Evolutionary conservation across 139 green algal genomes (phyloP).

Genomic region (Micractinium sp.): DNA sequence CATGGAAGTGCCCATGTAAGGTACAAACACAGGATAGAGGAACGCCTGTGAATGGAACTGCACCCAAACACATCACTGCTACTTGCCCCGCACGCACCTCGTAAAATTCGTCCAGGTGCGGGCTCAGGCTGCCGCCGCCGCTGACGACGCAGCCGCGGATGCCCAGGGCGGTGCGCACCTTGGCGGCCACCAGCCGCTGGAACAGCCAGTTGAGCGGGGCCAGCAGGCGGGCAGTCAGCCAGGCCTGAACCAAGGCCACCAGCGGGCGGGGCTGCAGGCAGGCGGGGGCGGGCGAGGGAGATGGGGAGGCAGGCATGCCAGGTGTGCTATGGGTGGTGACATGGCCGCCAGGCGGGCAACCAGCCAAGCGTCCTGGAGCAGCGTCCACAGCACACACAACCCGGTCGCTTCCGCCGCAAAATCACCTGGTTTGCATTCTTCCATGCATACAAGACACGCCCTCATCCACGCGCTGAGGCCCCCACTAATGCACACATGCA

Average conservation of each 20-base stretch:
- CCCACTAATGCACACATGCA: no score
- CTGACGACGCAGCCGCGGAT: constrained; percentile 73
- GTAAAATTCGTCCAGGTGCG: constrained; percentile 93
- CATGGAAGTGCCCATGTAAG: no score
- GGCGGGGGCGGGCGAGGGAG: background rate
- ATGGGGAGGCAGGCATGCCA: background rate
- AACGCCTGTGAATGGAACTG: no score
- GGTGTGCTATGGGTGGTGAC: no score
- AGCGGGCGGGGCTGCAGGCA: constrained; percentile 22
- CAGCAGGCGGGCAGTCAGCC: constrained; percentile 63
- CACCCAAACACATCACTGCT: no score
- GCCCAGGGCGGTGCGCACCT: constrained; percentile 67
- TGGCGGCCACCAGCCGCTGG: constrained; percentile 63
- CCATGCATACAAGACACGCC: no score
- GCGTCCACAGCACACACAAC: no score
- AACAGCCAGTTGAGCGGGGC: constrained; percentile 67
- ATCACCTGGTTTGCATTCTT: no score
- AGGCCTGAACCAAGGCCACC: constrained; percentile 53
- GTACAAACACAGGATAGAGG: no score
- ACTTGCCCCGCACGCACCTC: constrained; percentile 44
- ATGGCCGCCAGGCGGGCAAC: background rate
- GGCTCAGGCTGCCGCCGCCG: constrained; percentile 84
- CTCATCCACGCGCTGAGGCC: no score
- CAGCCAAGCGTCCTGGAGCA: no score
- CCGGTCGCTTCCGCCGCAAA: no score